Base-by-base conservation (phyloP, 306 rosid genomes). In the Gleditsia sinensis region DNA sequence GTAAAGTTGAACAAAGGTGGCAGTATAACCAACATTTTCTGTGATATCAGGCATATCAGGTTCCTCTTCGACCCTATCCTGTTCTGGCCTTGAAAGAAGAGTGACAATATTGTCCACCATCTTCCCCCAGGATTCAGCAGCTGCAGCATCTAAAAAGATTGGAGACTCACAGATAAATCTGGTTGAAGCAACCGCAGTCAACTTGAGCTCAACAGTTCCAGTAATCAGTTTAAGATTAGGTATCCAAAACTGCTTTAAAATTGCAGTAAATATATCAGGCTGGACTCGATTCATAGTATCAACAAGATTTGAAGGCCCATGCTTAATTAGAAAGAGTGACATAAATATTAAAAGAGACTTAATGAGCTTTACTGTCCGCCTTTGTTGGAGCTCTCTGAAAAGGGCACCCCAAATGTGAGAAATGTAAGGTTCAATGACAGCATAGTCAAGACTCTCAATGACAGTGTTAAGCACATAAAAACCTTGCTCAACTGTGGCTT, bases 381-480 rank as follows among this genome's bases (percentile, higher is more conserved):
- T 89, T 72, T 32, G 69, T 80, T 89, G 91, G 50, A 91, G 97
- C 80, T 82, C 91, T 9, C 85, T 80, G 71, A 91, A 91, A 63
- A 94, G 92, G 21, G 87, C 89, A 72, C 87, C 87, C 98, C 98
- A 94, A 70, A 94, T 83, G 42, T 87, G 87, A 56, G 86, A 66
- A 55, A 91, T 72, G 43, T 89, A 88, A 25, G 86, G 87, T 8
- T 42, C 80, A 72, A 93, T 72, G 17, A 83, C 97, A 71, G 78
- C 67, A 66, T 84, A 91, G 21, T 83, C 85, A 64, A 93, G 98
- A 86, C 85, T 87, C 80, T 93, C 98, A 42, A 93, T 82, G 65
- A 93, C 86, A 24, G 97, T 93, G 78, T 93, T 93, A 19, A 93
- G 93, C 78, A 93, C 97, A 58, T 89, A 93, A 87, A 91, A 93